Percentiles rank a stretch among this genome's conserved stretches.
Conservation (phyloP, 2,329 filamentous ascomycete species). For the Pseudocercospora crystallina region DNA sequence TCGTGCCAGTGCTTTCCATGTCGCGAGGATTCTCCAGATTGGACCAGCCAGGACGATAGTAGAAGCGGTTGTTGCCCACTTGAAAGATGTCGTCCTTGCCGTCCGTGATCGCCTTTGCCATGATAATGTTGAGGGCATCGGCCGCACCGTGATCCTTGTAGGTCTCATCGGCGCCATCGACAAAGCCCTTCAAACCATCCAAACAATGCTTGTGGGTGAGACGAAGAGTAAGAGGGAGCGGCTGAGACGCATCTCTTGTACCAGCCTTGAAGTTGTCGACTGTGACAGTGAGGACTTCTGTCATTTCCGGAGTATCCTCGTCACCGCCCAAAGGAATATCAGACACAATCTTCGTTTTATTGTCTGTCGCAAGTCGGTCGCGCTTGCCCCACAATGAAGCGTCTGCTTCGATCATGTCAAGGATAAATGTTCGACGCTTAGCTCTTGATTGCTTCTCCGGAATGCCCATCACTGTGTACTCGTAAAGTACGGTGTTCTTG, state of each 20-base stretch:
- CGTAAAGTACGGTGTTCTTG: constrained; percentile 10
- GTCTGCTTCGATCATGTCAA: constrained; percentile 12
- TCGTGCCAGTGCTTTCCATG: not conserved
- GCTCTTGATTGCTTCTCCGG: constrained; percentile 1
- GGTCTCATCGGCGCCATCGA: constrained; percentile 4
- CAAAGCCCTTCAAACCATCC: not conserved
- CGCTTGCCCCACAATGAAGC: constrained; percentile 6
- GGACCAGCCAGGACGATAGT: constrained; percentile 17
- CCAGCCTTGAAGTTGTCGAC: not conserved
- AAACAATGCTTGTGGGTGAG: no score
- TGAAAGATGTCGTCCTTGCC: constrained; percentile 5
- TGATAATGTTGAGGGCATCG: constrained; percentile 23
- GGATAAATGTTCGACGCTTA: constrained; percentile 12
- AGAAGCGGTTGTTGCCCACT: constrained; percentile 24
- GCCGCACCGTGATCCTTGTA: constrained; percentile 10
- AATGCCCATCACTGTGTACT: constrained; percentile 18
- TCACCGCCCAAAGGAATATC: constrained; percentile 4
- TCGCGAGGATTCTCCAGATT: not conserved
- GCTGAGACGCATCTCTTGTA: not conserved
- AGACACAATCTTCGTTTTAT: constrained; percentile 16
- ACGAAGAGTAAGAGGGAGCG: no score
- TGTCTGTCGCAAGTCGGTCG: constrained; percentile 18
- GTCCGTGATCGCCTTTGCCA: constrained; percentile 15
- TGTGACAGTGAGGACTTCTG: not conserved
- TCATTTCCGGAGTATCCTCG: not conserved